phyloP scores from a whole-genome alignment of 495 filamentous ascomycete genomes.

The Poronia punctata region DNA sequence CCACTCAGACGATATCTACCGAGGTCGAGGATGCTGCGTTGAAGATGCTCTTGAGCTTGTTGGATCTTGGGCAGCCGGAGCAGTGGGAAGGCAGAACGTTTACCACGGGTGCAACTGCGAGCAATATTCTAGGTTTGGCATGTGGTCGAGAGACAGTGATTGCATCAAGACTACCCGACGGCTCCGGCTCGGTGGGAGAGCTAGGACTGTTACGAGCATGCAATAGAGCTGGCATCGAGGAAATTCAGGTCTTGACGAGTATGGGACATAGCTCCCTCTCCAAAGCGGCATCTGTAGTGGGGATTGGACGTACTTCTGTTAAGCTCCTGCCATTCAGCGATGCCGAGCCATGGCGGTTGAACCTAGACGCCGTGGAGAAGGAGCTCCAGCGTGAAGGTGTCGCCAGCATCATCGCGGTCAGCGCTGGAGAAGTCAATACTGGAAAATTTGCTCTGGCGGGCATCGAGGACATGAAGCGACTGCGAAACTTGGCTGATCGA shows the following conservation, averaged over 20 bases:
- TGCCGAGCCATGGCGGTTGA: conserved; percentile 56
- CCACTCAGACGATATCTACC: conserved; percentile 64
- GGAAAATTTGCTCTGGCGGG: conserved; percentile 67
- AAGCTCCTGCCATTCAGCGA: conserved; percentile 47
- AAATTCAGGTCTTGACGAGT: conserved; percentile 71
- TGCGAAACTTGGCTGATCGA: conserved; percentile 64
- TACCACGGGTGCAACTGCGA: conserved; percentile 83
- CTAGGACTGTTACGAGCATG: conserved; percentile 63
- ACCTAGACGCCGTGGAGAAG: conserved; percentile 50
- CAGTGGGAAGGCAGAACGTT: conserved; percentile 60
- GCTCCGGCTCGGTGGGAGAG: conserved; percentile 50
- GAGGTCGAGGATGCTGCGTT: conserved; percentile 68
- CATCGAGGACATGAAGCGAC: conserved; percentile 49
- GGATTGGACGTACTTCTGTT: conserved; percentile 66
- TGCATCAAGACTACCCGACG: conserved; percentile 26
- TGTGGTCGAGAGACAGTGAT: conserved; percentile 67
- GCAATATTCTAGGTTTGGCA: conserved; percentile 76
- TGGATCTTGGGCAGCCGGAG: conserved; percentile 45
- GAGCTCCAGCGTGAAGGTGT: conserved; percentile 42
- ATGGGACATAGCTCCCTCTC: conserved; percentile 73
- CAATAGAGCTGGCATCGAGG: conserved; percentile 50
- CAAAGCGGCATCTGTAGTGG: conserved; percentile 77
- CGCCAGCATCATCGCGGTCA: conserved; percentile 69
- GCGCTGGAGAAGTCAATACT: conserved; percentile 86
- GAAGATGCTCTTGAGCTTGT: conserved; percentile 58